These are phyloP conservation scores for Fistulinella prunicolor DNA, from an alignment of 768 basidiomycete species.

Conservation along the genomic window DNA sequence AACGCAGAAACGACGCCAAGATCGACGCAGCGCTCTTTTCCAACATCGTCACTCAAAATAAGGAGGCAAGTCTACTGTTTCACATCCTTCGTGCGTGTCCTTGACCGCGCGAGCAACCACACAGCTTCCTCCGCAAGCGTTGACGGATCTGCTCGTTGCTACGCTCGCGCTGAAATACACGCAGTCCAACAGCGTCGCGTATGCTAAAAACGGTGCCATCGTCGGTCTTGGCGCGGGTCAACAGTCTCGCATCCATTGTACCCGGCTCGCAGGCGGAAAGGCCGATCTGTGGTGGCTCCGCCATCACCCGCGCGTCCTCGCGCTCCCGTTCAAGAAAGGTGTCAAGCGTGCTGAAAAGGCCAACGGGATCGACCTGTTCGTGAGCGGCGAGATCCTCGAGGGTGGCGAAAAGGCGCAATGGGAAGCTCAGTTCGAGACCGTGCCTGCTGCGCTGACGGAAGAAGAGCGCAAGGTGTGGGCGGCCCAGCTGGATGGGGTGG, in stretches of 20 bases:
- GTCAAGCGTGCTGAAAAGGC: conserved; percentile 98
- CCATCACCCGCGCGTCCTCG: conserved; percentile 91
- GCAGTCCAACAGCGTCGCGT: conserved; percentile 98
- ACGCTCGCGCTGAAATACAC: conserved; percentile 98
- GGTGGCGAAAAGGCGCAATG: conserved; percentile 88
- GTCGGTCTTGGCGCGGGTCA: conserved; percentile 97
- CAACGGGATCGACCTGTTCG: conserved; percentile 96
- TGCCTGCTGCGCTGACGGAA: conserved; percentile 61
- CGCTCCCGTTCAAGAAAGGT: conserved; percentile 94
- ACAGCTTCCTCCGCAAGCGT: conserved; percentile 71
- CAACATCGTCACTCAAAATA: conserved; percentile 88
- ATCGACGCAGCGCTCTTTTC: conserved; percentile 77
- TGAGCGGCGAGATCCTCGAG: conserved; percentile 84
- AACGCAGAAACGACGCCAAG: conserved; percentile 86
- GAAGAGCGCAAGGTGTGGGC: conserved; percentile 78
- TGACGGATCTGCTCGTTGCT: conserved; percentile 93
- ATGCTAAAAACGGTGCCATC: conserved; percentile 87
- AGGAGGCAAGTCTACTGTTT: conserved; percentile 52
- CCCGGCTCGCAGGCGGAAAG: conserved; percentile 93
- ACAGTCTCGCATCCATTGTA: conserved; percentile 99
- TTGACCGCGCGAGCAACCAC: not conserved
- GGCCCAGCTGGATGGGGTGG: conserved; percentile 72
- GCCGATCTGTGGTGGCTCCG: conserved; percentile 99
- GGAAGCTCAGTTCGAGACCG: conserved; percentile 80
- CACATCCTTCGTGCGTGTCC: not conserved